Percentiles rank a stretch among this genome's conserved stretches.
These are phyloP conservation scores for Suhomyces anneliseae DNA, from an alignment of 1,139 yeast species.

Conservation along the genomic window DNA sequence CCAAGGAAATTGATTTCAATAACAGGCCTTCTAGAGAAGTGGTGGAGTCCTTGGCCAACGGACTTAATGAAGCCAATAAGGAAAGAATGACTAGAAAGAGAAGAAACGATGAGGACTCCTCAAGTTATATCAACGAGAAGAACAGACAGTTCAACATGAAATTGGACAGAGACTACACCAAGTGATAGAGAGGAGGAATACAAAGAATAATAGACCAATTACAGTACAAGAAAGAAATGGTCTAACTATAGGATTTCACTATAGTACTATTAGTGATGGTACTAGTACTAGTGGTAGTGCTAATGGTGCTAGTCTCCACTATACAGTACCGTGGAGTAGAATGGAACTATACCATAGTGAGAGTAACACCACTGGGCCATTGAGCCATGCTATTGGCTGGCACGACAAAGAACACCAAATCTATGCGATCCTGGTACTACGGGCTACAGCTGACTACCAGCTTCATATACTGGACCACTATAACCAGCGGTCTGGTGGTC, in stretches of 20 bases:
- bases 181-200: neutral
- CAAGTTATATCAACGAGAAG: slow-evolving; percentile 63
- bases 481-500: too few relatives aligned
- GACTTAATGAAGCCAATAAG: slow-evolving; percentile 37
- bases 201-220: neutral
- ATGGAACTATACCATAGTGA: too few relatives aligned
- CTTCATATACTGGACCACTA: too few relatives aligned
- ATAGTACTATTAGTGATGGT: neutral
- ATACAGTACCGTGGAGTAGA: too few relatives aligned
- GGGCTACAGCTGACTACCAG: too few relatives aligned
- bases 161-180: slow-evolving; percentile 52
- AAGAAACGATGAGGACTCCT: slow-evolving; percentile 34
- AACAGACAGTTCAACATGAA: slow-evolving; percentile 79
- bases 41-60: slow-evolving; percentile 39
- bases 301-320: neutral
- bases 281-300: neutral
- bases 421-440: too few relatives aligned
- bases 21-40: slow-evolving; percentile 38
- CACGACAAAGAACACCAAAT: too few relatives aligned
- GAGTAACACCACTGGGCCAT: too few relatives aligned
- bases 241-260: neutral
- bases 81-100: slow-evolving; percentile 32
- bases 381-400: too few relatives aligned
- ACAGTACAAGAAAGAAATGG: neutral
- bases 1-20: slow-evolving; percentile 9